A percentile compares a stretch with the other conserved stretches of the same genome.
These are phyloP conservation scores for Grammothele lineata DNA, from an alignment of 768 basidiomycete genomes.

Conservation along the genomic window DNA sequence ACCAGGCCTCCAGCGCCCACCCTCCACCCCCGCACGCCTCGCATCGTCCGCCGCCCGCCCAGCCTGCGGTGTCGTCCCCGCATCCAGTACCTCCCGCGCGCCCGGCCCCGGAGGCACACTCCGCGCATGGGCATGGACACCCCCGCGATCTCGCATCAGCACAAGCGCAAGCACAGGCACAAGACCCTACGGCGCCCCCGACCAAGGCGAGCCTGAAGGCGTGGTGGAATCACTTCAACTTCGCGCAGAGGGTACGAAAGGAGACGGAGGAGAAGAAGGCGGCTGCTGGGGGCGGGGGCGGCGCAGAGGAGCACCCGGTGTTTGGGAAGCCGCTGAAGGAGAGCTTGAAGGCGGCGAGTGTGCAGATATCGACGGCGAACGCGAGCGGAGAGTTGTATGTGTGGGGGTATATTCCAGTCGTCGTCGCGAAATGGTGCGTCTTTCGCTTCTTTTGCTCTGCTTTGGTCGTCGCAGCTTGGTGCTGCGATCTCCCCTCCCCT, in stretches of 20 bases:
- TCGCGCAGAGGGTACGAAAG: constrained; percentile 59
- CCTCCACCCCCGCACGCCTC: constrained; percentile 3
- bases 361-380: constrained; percentile 90
- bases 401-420: constrained; percentile 94
- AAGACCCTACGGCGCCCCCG: constrained; percentile 9
- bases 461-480: constrained; percentile 11
- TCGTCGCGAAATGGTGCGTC: constrained; percentile 93
- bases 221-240: constrained; percentile 80
- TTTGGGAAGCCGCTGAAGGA: constrained; percentile 86
- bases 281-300: constrained; percentile 8
- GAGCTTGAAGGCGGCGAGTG: constrained; percentile 80
- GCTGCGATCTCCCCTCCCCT: no score
- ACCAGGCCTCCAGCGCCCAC: neutral
- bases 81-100: neutral
- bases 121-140: constrained; percentile 2
- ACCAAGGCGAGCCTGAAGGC: constrained; percentile 48
- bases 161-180: neutral
- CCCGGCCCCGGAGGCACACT: neutral
- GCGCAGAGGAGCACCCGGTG: constrained; percentile 47
- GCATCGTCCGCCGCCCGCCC: no score
- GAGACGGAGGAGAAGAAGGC: constrained; percentile 39
- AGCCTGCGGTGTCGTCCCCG: no score
- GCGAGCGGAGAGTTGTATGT: constrained; percentile 79
- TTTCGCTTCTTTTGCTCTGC: neutral
- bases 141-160: neutral